Conservation (phyloP, 768 basidiomycete species). For the Tephrocybe sp. region DNA sequence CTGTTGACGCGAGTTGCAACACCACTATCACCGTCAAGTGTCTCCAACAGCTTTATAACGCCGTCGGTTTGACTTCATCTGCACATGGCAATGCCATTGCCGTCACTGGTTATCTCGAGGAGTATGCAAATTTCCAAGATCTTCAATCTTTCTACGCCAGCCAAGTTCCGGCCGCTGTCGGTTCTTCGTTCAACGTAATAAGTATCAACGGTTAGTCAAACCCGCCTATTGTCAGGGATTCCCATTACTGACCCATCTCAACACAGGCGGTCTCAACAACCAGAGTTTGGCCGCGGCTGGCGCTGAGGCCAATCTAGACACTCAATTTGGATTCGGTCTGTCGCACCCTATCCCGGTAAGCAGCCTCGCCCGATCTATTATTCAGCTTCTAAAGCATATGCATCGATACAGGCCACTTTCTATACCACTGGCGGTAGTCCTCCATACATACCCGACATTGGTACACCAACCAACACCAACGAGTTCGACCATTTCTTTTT, state of each 20-base stretch:
- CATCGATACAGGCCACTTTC: constrained; percentile 44
- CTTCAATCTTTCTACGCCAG: constrained; percentile 47
- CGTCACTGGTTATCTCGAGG: constrained; percentile 52
- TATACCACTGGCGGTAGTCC: constrained; percentile 62
- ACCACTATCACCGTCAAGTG: constrained; percentile 49
- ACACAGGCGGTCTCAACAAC: constrained; percentile 57
- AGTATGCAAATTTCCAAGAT: constrained; percentile 53
- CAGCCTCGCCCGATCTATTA: neutral
- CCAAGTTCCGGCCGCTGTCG: constrained; percentile 45
- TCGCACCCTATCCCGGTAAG: constrained; percentile 55
- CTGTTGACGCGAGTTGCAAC: constrained; percentile 51
- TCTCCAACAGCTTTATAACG: constrained; percentile 53
- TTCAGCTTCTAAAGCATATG: neutral
- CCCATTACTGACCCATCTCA: neutral
- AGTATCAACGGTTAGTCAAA: constrained; percentile 48
- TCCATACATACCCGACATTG: constrained; percentile 51
- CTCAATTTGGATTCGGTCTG: constrained; percentile 63
- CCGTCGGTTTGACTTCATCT: constrained; percentile 43
- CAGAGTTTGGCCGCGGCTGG: constrained; percentile 54
- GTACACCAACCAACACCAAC: constrained; percentile 36
- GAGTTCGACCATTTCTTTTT: constrained; percentile 26
- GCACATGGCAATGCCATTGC: constrained; percentile 49
- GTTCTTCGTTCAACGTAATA: constrained; percentile 52
- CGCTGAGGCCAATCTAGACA: constrained; percentile 62
- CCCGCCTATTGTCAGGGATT: neutral